Percentiles rank a stretch among this genome's conserved stretches.
Conservation (phyloP, 305 asterid genomes). For the Coffea humblotiana region DNA sequence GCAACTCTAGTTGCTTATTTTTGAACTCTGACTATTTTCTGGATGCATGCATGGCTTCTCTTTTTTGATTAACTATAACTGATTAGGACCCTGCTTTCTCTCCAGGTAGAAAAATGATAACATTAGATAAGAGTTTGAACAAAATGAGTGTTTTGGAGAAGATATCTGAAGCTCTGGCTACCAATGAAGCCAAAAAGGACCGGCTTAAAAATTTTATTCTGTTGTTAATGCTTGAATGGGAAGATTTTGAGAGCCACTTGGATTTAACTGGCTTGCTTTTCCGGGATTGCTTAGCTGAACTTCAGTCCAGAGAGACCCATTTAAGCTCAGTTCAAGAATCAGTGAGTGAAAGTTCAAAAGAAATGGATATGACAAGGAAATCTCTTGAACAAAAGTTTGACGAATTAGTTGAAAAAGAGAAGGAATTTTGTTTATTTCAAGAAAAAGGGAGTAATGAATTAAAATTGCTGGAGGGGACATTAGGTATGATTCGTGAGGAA, state of each 20-base stretch:
- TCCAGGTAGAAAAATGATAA: too few relatives aligned
- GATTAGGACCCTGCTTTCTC: too few relatives aligned
- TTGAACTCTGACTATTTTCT: too few relatives aligned
- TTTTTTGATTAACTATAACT: too few relatives aligned
- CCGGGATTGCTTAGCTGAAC: constrained; percentile 11
- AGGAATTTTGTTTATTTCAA: background rate
- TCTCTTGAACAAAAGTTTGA: constrained; percentile 23
- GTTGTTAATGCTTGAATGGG: constrained; percentile 13
- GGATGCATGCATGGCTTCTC: too few relatives aligned
- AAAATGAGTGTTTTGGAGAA: constrained; percentile 18
- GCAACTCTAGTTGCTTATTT: too few relatives aligned
- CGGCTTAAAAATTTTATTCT: background rate
- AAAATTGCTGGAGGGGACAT: constrained; percentile 21
- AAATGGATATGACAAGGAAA: constrained; percentile 20
- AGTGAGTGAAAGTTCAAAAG: constrained; percentile 28
- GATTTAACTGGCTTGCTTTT: background rate
- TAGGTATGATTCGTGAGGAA: constrained; percentile 24
- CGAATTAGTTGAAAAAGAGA: constrained; percentile 12
- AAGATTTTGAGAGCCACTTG: background rate
- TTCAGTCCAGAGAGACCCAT: constrained; percentile 18
- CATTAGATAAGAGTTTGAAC: too few relatives aligned
- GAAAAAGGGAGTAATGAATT: constrained; percentile 28
- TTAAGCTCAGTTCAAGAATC: constrained; percentile 20
- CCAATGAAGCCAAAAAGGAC: constrained; percentile 3
- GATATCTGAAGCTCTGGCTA: constrained; percentile 8